A percentile compares a stretch with the other conserved stretches of the same genome.
These are phyloP conservation scores for Terfezia claveryi DNA, from an alignment of 495 filamentous ascomycete species.

Conservation along the genomic window DNA sequence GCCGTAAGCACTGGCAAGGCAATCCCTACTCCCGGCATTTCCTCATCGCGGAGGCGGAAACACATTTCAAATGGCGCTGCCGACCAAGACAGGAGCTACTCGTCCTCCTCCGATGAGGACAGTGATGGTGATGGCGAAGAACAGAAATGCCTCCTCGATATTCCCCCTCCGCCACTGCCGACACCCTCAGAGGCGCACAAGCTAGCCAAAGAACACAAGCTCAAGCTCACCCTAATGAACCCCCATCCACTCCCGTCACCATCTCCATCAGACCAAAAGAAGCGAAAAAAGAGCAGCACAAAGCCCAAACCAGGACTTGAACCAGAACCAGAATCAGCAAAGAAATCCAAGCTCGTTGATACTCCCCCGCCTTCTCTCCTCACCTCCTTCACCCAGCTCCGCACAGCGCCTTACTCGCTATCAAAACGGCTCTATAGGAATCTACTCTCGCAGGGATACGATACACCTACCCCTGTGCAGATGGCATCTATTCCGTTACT, in stretches of 20 bases:
- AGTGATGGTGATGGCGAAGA: constrained; percentile 3
- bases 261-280: constrained; percentile 16
- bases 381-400: constrained; percentile 50
- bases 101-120: background rate
- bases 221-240: constrained; percentile 59
- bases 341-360: constrained; percentile 34
- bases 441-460: constrained; percentile 61
- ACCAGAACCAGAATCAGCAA: constrained; percentile 30
- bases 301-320: constrained; percentile 27
- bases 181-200: constrained; percentile 47
- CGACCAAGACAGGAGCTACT: constrained; percentile 15
- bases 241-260: constrained; percentile 22
- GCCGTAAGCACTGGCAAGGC: background rate
- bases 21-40: background rate
- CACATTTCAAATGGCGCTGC: constrained; percentile 19
- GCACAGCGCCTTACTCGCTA: constrained; percentile 34
- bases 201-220: constrained; percentile 57
- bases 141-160: constrained; percentile 4
- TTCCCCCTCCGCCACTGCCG: constrained; percentile 18
- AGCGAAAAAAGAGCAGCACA: constrained; percentile 31
- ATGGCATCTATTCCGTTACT: constrained; percentile 64
- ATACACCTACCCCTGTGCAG: constrained; percentile 79
- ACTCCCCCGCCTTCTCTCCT: constrained; percentile 34
- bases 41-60: constrained; percentile 5
- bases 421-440: constrained; percentile 52